Evolutionary conservation across 2,329 filamentous ascomycete genomes (phyloP).

Genomic region (Blumeria hordei): DNA sequence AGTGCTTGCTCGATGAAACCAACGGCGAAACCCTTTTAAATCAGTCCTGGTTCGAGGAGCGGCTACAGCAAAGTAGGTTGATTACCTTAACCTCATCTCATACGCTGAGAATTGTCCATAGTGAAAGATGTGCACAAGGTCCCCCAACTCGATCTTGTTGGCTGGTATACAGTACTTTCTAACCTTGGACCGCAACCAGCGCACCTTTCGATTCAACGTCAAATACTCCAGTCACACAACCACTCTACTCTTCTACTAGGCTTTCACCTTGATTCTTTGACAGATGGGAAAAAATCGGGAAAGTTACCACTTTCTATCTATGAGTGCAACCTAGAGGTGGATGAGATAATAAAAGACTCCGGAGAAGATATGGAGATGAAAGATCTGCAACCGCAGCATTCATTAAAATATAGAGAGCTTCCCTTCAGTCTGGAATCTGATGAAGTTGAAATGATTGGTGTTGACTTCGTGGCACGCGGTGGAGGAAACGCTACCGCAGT

Average conservation of each 20-base stretch:
- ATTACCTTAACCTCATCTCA: neutral
- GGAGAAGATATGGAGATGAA: constrained; percentile 50
- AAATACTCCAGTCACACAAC: constrained; percentile 51
- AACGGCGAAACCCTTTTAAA: constrained; percentile 39
- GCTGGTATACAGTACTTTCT: constrained; percentile 70
- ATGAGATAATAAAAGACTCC: constrained; percentile 25
- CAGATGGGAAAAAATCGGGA: constrained; percentile 36
- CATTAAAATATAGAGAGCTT: constrained; percentile 58
- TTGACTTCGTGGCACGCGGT: constrained; percentile 75
- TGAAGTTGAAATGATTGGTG: constrained; percentile 92
- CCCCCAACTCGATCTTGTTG: constrained; percentile 64
- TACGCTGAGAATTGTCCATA: constrained; percentile 17
- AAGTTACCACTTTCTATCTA: constrained; percentile 80
- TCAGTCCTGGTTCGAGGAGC: constrained; percentile 45
- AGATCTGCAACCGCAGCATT: constrained; percentile 29
- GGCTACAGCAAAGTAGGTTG: constrained; percentile 60
- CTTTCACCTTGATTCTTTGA: constrained; percentile 47
- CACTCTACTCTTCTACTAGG: constrained; percentile 68
- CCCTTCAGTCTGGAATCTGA: constrained; percentile 78
- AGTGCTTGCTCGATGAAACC: constrained; percentile 32
- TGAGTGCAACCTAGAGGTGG: constrained; percentile 59
- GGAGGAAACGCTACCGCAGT: constrained; percentile 55
- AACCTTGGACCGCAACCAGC: constrained; percentile 41
- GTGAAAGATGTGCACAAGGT: constrained; percentile 76
- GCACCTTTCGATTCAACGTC: constrained; percentile 51